These are phyloP conservation scores for Lagenaria siceraria DNA, from an alignment of 306 rosid genomes.

Conservation along the genomic window DNA sequence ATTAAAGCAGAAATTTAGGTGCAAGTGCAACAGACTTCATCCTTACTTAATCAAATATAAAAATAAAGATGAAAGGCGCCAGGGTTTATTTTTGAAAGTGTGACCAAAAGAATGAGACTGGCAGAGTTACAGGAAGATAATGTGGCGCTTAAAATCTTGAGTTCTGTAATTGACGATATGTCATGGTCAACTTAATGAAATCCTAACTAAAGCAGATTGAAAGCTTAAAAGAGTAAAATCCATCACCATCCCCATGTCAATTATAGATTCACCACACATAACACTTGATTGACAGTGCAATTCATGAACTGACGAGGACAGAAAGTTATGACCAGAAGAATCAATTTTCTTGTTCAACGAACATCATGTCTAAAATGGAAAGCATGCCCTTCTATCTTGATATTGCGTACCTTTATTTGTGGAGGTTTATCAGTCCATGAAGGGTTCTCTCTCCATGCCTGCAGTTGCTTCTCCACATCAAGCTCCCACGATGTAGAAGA, in stretches of 20 bases:
- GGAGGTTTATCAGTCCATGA: constrained; percentile 71
- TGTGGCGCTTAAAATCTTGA: too few relatives aligned
- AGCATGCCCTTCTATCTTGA: constrained; percentile 2
- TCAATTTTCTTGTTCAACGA: background rate
- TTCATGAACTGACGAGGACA: background rate
- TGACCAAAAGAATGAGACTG: too few relatives aligned
- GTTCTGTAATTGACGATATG: too few relatives aligned
- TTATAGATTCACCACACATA: background rate
- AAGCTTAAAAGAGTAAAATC: background rate
- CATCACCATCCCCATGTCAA: background rate
- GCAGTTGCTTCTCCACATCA: constrained; percentile 71
- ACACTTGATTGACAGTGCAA: background rate
- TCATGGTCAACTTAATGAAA: background rate
- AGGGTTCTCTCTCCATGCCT: constrained; percentile 80
- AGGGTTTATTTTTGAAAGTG: too few relatives aligned
- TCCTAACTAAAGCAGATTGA: background rate
- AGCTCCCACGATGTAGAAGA: constrained; percentile 34
- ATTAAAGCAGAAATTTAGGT: background rate
- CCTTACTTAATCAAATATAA: background rate
- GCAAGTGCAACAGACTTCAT: background rate
- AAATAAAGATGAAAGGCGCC: background rate
- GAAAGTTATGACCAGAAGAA: background rate
- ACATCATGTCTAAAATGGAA: background rate
- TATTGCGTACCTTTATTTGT: constrained; percentile 44
- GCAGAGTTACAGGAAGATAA: too few relatives aligned